These are phyloP conservation scores for Leccinum fallax DNA, from an alignment of 1,284 basidiomycete genomes.

Conservation along the genomic window DNA sequence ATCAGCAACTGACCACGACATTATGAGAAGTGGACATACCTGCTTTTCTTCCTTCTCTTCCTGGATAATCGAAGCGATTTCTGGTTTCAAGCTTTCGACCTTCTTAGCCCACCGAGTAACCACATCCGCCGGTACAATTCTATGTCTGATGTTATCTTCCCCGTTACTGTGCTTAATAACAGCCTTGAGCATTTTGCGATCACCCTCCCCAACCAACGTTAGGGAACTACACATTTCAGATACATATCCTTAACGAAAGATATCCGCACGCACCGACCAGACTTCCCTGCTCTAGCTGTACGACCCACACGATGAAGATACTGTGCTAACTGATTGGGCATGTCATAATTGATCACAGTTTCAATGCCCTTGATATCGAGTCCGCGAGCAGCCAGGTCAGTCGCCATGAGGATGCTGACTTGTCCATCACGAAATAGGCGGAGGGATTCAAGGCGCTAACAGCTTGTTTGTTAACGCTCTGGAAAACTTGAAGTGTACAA, in stretches of 20 bases:
- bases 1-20: constrained; percentile 18
- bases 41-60: constrained; percentile 98
- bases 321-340: constrained; percentile 92
- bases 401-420: constrained; percentile 92
- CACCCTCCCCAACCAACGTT: constrained; percentile 93
- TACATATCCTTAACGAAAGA: constrained; percentile 3
- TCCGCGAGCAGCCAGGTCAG: constrained; percentile 93
- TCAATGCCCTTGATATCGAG: constrained; percentile 98
- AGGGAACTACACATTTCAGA: constrained; percentile 65
- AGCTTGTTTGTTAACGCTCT: constrained; percentile 8
- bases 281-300: constrained; percentile 92
- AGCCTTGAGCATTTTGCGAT: constrained; percentile 95
- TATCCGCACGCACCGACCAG: constrained; percentile 71
- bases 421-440: constrained; percentile 85
- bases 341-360: constrained; percentile 97
- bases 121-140: constrained; percentile 83
- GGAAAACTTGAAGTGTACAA: background rate
- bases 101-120: constrained; percentile 73
- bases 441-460: constrained; percentile 81
- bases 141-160: constrained; percentile 86
- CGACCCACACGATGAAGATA: constrained; percentile 97
- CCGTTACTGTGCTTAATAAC: constrained; percentile 87
- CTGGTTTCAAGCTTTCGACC: constrained; percentile 74
- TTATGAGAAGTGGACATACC: constrained; percentile 43
- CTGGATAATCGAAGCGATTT: constrained; percentile 80